Conservation (phyloP, 2,329 filamentous ascomycete genomes). For the Calonectria honghensis region DNA sequence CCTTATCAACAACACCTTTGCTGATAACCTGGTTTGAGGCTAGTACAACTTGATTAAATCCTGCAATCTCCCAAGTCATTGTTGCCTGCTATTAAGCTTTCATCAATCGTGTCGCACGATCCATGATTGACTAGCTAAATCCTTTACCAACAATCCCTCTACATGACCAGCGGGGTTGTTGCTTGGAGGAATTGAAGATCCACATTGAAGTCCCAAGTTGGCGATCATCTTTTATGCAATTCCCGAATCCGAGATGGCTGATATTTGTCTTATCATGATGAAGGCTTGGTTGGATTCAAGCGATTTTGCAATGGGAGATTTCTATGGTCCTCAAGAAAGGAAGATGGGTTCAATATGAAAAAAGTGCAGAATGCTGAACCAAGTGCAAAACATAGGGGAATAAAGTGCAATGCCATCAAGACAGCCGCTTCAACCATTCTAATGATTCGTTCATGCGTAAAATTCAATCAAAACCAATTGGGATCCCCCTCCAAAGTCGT, state of each 20-base stretch:
- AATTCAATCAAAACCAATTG: not conserved
- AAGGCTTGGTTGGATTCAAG: not conserved
- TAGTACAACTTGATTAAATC: not conserved
- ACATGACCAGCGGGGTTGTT: not conserved
- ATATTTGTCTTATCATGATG: not conserved
- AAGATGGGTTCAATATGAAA: not conserved
- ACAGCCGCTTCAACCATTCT: not conserved
- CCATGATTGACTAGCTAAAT: not conserved
- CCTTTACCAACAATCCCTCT: not conserved
- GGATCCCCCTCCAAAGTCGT: not conserved
- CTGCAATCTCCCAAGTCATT: not conserved
- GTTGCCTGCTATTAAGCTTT: not conserved
- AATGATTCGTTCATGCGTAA: not conserved
- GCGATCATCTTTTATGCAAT: not conserved
- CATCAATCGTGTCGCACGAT: not conserved
- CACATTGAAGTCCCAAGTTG: not conserved
- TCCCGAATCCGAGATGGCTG: not conserved
- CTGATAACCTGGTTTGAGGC: not conserved
- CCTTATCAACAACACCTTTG: not conserved
- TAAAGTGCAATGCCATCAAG: not conserved
- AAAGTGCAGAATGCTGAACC: not conserved
- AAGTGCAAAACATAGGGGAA: not conserved
- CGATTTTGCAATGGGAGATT: not conserved
- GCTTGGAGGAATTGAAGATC: not conserved
- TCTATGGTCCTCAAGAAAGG: not conserved